phyloP scores from a whole-genome alignment of 129 eudicot species.

The Helianthus annuus region HanXRQr2.0-SUNRISE NC_035437.2:177373694-177374193 shows the following conservation, averaged over 20 bases:
- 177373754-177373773: neutral
- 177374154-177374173: neutral
- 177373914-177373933: neutral
- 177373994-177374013: neutral
- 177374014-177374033: neutral
- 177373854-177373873: conserved; percentile 33
- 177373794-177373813: conserved; percentile 91
- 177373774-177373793: conserved; percentile 52
- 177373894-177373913: conserved; percentile 23
- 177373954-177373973: neutral
- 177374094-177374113: neutral
- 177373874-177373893: conserved; percentile 15
- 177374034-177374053: neutral
- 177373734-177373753: neutral
- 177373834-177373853: conserved; percentile 81
- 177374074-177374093: too few species aligned
- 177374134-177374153: neutral
- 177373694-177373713: too few species aligned
- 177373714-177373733: too few species aligned
- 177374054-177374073: neutral
- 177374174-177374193: neutral
- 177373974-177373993: conserved; percentile 1
- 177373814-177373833: conserved; percentile 66
- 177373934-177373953: neutral
- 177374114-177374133: neutral